phyloP scores from a whole-genome alignment of 140 eudicot species.

The Oenanthe javanica region DNA sequence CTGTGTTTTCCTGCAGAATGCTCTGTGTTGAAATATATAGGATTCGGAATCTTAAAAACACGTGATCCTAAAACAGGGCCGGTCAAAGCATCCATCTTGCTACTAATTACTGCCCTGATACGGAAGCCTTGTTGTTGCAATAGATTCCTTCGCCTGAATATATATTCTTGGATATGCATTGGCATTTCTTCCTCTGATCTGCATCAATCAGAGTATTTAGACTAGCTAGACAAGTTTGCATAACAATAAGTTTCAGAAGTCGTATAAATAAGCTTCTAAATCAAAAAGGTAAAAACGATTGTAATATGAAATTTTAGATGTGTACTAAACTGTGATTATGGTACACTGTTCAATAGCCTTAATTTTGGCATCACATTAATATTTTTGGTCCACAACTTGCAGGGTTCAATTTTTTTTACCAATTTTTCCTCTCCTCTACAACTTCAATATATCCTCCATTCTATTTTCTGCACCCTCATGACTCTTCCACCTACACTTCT shows the following conservation, averaged over 20 bases:
- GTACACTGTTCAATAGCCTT: background rate
- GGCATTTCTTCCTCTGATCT: conserved; percentile 47
- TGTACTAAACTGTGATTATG: background rate
- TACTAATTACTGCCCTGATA: conserved; percentile 46
- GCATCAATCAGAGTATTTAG: conserved; percentile 5
- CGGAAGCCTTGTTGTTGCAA: conserved; percentile 36
- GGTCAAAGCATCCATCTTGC: conserved; percentile 54
- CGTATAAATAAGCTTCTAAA: background rate
- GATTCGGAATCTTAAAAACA: conserved; percentile 56
- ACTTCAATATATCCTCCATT: background rate
- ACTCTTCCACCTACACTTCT: background rate
- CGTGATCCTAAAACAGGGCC: conserved; percentile 24
- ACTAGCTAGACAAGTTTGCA: background rate
- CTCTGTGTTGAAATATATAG: conserved; percentile 25
- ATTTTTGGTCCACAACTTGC: background rate
- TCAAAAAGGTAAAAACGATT: background rate
- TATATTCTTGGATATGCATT: conserved; percentile 31
- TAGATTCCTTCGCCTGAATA: conserved; percentile 27
- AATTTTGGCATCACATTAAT: background rate
- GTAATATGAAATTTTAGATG: background rate
- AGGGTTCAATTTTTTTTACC: background rate
- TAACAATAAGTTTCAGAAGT: background rate
- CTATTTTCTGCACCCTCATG: background rate
- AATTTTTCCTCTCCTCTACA: background rate
- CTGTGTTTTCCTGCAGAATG: background rate